Percentiles rank a stretch among this genome's conserved stretches.
These are phyloP conservation scores for Lentinula sp. DNA, from an alignment of 768 basidiomycete genomes.

Conservation along the genomic window DNA sequence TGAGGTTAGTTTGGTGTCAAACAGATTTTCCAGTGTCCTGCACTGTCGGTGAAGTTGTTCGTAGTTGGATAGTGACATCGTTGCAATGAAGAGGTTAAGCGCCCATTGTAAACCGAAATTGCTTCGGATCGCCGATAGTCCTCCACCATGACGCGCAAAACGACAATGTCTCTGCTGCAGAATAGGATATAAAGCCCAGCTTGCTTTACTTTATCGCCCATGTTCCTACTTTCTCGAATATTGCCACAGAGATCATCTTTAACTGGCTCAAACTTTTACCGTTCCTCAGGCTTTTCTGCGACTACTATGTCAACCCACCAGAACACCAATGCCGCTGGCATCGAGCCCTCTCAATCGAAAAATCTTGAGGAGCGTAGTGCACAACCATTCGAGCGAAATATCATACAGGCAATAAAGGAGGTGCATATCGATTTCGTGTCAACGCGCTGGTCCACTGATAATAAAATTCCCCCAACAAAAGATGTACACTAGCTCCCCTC, in stretches of 20 bases:
- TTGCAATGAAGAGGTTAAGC: not conserved
- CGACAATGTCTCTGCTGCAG: not conserved
- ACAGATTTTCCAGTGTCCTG: conserved; percentile 87
- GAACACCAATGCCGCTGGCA: conserved; percentile 29
- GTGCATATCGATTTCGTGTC: conserved; percentile 10
- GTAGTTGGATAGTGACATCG: conserved; percentile 60
- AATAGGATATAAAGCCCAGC: not conserved
- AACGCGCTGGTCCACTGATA: not conserved
- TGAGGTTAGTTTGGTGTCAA: conserved; percentile 85
- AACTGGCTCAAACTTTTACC: not conserved
- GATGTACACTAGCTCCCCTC: conserved; percentile 34
- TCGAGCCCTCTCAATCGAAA: conserved; percentile 30
- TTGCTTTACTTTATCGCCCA: too few species aligned
- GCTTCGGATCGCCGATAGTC: not conserved
- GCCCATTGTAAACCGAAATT: not conserved
- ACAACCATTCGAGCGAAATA: conserved; percentile 27
- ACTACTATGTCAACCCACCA: not conserved
- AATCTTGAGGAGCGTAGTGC: conserved; percentile 27
- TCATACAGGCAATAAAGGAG: conserved; percentile 36
- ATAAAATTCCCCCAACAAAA: not conserved
- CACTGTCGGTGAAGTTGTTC: conserved; percentile 89
- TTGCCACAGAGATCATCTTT: not conserved
- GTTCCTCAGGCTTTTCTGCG: not conserved
- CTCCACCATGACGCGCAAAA: not conserved
- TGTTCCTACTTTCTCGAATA: not conserved